These are phyloP conservation scores for Globisporangium perplexum DNA, from an alignment of 352 stramenopile species.

Conservation along the genomic window DNA sequence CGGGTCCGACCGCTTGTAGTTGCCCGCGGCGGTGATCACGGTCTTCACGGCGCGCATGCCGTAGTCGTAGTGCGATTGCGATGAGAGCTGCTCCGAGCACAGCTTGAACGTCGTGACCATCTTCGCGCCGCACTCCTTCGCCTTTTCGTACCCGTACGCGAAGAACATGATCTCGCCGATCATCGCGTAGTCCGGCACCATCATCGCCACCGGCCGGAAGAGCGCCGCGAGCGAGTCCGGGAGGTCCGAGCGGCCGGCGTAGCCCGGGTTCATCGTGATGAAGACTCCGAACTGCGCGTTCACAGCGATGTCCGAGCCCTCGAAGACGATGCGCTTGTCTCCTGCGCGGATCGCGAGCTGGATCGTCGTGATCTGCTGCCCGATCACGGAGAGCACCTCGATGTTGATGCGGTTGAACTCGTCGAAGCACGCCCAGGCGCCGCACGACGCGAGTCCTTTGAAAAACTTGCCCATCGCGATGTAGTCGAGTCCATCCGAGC, in stretches of 20 bases:
- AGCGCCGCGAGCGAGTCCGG: constrained; percentile 94
- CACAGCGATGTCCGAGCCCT: constrained; percentile 92
- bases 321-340: constrained; percentile 90
- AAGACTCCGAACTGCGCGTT: constrained; percentile 93
- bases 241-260: constrained; percentile 92
- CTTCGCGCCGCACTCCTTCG: constrained; percentile 90
- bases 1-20: constrained; percentile 91
- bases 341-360: constrained; percentile 84
- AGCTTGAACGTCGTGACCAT: constrained; percentile 96
- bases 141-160: constrained; percentile 92
- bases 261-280: constrained; percentile 96
- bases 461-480: constrained; percentile 95
- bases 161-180: constrained; percentile 98
- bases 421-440: constrained; percentile 94
- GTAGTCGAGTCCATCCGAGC: constrained; percentile 93
- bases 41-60: constrained; percentile 96
- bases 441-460: constrained; percentile 88
- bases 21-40: constrained; percentile 92
- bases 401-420: constrained; percentile 97
- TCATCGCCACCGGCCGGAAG: constrained; percentile 96
- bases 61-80: constrained; percentile 96
- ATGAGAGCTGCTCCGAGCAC: constrained; percentile 93
- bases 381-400: constrained; percentile 86
- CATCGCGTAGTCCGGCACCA: constrained; percentile 95
- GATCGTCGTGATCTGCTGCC: constrained; percentile 81